These are phyloP conservation scores for Monosporozyma unispora DNA, from an alignment of 805 yeast genomes.

Conservation along the genomic window DNA sequence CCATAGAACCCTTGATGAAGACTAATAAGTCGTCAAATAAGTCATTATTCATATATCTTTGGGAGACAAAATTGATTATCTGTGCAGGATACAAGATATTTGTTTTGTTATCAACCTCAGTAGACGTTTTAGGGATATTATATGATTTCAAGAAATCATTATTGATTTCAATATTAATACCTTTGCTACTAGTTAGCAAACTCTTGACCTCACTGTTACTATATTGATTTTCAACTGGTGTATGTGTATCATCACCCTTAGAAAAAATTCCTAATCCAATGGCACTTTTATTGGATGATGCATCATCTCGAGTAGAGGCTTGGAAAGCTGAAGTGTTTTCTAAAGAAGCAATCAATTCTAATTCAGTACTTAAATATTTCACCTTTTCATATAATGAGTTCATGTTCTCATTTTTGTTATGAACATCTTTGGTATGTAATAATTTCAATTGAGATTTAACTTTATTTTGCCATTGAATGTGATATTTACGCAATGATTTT, in stretches of 20 bases:
- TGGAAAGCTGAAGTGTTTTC: background rate
- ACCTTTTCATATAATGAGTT: background rate
- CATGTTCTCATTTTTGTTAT: background rate
- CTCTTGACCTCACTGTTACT: conserved; percentile 65
- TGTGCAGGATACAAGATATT: background rate
- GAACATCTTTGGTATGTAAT: background rate
- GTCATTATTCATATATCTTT: background rate
- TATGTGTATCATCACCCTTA: conserved; percentile 13
- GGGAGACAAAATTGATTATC: background rate
- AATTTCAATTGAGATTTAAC: background rate
- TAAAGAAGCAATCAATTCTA: background rate
- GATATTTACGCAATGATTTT: background rate
- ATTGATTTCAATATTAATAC: conserved; percentile 69
- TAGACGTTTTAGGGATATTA: conserved; percentile 77
- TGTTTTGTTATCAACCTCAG: conserved; percentile 64
- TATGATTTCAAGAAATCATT: conserved; percentile 76
- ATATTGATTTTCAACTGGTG: conserved; percentile 26
- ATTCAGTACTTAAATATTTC: background rate
- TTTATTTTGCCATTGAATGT: background rate
- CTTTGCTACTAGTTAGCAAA: conserved; percentile 56
- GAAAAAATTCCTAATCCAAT: conserved; percentile 23
- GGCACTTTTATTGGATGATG: conserved; percentile 2
- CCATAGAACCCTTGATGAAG: conserved; percentile 76
- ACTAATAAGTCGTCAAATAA: conserved; percentile 49
- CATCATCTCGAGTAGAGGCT: background rate